Evolutionary conservation across 1,284 basidiomycete genomes (phyloP), one percentile per base, ranked within the genome.

Genomic region (Cerrena zonata): DNA sequence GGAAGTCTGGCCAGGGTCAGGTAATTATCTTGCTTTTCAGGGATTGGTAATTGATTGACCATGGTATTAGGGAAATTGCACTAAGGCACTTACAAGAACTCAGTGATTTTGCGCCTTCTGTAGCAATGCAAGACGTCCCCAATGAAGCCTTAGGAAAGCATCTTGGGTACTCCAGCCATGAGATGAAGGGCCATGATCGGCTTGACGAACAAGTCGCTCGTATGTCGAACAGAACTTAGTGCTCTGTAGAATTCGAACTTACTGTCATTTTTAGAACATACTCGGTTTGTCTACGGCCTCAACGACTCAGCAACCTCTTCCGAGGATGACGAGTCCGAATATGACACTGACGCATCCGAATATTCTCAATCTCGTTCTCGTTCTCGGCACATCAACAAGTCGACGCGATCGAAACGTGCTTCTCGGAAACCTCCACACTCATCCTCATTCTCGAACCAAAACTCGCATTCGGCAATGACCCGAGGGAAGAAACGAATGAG

Each of bases 91-190:
- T 98, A 5, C 78, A 85, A 19, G 79, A 86, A 54, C 68, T 99
- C 23, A 80, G 81, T 2, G 81, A 84, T 55, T n/a, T n/a, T n/a
- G 92, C 91, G 0, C 95, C 95, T 0, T 91, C 91, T 5, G 91
- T 92, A 0, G 87, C 84, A 53, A 81, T 96, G 76, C 91, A 94
- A 44, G 82, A 89, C 46, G 86, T 91, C 1, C 92, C 93, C 0
- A 67, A 78, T 38, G 80, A 88, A 60, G 77, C 75, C 40, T 54
- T 89, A 0, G 82, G 78, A 2, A 70, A 77, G 15, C 85, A 90
- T 56, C 72, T 88, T 11, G 79, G 79, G 0, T 73, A 84, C 49
- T 71, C 71, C 11, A 67, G 63, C 23, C 67, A 68, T n/a, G 67
- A 77, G 50, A 74, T 76, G 15, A 54, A 19, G 72, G 70, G 15